These are phyloP conservation scores for Cercophora scortea DNA, from an alignment of 495 filamentous ascomycete genomes.

Conservation along the genomic window DNA sequence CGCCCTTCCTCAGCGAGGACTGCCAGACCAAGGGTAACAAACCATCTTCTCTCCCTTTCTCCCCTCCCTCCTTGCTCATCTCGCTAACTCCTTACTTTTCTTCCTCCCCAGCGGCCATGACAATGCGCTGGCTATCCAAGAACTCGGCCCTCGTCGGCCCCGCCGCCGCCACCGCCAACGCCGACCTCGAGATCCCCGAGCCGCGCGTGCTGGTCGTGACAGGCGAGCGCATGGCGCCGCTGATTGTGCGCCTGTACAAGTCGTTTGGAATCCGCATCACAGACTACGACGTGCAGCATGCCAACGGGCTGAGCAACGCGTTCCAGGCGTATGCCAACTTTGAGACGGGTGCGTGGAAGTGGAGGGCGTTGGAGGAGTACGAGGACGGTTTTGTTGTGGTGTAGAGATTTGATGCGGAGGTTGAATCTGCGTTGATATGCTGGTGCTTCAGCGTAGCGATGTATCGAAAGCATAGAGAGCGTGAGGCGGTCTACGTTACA, in stretches of 20 bases:
- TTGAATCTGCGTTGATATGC: too few relatives aligned
- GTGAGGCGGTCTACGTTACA: too few relatives aligned
- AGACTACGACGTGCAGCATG: constrained; percentile 54
- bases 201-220: constrained; percentile 56
- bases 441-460: too few relatives aligned
- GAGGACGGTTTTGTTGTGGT: too few relatives aligned
- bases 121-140: constrained; percentile 59
- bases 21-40: constrained; percentile 67
- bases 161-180: neutral
- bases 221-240: constrained; percentile 57
- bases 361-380: constrained; percentile 13
- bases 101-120: constrained; percentile 49
- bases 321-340: constrained; percentile 74
- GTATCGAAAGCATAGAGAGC: too few relatives aligned
- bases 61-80: neutral
- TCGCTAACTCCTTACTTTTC: neutral
- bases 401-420: too few relatives aligned
- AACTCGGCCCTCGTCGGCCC: neutral
- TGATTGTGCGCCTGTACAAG: constrained; percentile 45
- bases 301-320: constrained; percentile 65
- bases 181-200: too few relatives aligned
- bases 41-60: neutral
- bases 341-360: constrained; percentile 46
- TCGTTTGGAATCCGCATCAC: constrained; percentile 46
- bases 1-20: constrained; percentile 69